A percentile compares a stretch with the other conserved stretches of the same genome.
Conservation (phyloP, 306 rosid genomes). For the Styphnolobium japonicum region DNA sequence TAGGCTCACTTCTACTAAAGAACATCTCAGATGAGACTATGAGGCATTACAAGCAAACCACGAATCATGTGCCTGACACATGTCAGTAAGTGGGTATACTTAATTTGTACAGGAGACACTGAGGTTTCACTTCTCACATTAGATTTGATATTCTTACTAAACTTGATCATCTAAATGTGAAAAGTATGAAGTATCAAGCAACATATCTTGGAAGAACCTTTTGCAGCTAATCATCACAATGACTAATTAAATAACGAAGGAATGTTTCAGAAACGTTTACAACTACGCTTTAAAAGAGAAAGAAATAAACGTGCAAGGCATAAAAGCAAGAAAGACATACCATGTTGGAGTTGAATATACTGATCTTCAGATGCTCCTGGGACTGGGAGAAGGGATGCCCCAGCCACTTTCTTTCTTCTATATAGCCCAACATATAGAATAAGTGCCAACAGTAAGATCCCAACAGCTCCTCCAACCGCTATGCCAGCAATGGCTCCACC, state of each 20-base stretch:
- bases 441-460: slow-evolving; percentile 36
- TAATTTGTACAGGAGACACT: too few species aligned
- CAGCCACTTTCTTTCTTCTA: slow-evolving; percentile 45
- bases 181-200: too few species aligned
- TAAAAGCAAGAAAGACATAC: slow-evolving; percentile 17
- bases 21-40: neutral
- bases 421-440: slow-evolving; percentile 30
- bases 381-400: slow-evolving; percentile 35
- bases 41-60: too few species aligned
- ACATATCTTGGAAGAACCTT: neutral
- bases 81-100: too few species aligned
- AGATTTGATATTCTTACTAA: too few species aligned
- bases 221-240: neutral
- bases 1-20: neutral
- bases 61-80: too few species aligned
- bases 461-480: slow-evolving; percentile 48
- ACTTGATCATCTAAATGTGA: too few species aligned
- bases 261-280: neutral
- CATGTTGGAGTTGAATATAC: slow-evolving; percentile 34
- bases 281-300: neutral
- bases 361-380: slow-evolving; percentile 36
- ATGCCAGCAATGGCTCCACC: slow-evolving; percentile 52
- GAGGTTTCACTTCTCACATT: too few species aligned
- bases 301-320: neutral
- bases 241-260: neutral